A percentile compares a stretch with the other conserved stretches of the same genome.
These are phyloP conservation scores for Clavaria fumosa DNA, from an alignment of 768 basidiomycete species.

Conservation along the genomic window DNA sequence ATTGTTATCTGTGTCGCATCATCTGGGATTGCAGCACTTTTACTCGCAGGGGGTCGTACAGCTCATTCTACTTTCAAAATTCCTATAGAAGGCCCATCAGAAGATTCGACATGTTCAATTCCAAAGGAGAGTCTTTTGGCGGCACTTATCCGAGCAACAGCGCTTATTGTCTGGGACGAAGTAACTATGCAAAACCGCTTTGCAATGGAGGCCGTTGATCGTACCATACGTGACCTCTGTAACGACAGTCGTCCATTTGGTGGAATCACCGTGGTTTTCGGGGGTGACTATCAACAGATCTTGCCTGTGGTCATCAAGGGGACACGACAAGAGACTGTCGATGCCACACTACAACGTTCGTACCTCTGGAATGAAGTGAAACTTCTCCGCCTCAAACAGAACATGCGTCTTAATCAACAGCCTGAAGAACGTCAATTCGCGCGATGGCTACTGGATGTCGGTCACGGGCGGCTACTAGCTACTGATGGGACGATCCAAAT, in stretches of 20 bases:
- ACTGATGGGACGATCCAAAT: slow-evolving; percentile 14
- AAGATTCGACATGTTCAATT: slow-evolving; percentile 19
- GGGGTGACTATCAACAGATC: slow-evolving; percentile 34
- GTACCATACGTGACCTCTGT: slow-evolving; percentile 21
- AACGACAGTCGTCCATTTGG: slow-evolving; percentile 22
- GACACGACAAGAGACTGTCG: slow-evolving; percentile 23
- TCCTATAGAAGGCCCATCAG: slow-evolving; percentile 21
- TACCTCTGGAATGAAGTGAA: slow-evolving; percentile 22
- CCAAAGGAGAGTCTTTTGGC: slow-evolving; percentile 18
- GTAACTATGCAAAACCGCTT: slow-evolving; percentile 22
- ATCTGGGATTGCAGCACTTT: slow-evolving; percentile 31
- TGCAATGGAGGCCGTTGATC: slow-evolving; percentile 26
- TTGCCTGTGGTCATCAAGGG: slow-evolving; percentile 25
- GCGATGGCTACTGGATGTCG: slow-evolving; percentile 23
- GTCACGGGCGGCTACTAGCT: slow-evolving; percentile 16
- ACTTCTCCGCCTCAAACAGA: slow-evolving; percentile 21
- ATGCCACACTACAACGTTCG: slow-evolving; percentile 21
- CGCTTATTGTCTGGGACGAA: slow-evolving; percentile 32
- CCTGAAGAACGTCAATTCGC: slow-evolving; percentile 19
- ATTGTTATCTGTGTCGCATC: slow-evolving; percentile 35
- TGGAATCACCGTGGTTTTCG: slow-evolving; percentile 30
- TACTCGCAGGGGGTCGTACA: slow-evolving; percentile 29
- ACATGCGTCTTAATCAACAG: slow-evolving; percentile 25
- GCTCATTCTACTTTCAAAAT: slow-evolving; percentile 35
- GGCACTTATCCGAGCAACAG: slow-evolving; percentile 18